Evolutionary conservation across 1,284 basidiomycete species (phyloP).

Genomic region (Microbotryum lychnidis-dioicae): DNA sequence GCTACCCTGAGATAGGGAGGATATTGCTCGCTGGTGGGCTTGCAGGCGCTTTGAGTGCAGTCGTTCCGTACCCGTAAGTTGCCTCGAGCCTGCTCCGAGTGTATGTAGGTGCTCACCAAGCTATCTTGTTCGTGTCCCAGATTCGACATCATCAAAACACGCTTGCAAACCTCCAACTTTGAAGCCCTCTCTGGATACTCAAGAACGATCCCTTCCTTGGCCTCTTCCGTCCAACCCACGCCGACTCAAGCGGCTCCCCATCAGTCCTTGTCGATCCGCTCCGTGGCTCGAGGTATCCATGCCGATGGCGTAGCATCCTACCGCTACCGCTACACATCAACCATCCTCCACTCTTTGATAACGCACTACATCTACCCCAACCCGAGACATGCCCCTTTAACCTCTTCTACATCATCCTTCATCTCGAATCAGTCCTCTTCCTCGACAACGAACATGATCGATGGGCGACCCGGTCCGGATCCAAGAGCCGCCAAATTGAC

Average conservation of each 20-base stretch:
- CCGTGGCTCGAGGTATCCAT: slow-evolving; percentile 28
- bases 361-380: slow-evolving; percentile 10
- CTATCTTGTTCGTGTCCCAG: slow-evolving; percentile 5
- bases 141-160: slow-evolving; percentile 36
- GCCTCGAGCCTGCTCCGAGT: neutral
- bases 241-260: neutral
- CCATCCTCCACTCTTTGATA: slow-evolving; percentile 26
- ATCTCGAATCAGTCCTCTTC: neutral
- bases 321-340: slow-evolving; percentile 30
- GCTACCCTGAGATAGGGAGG: slow-evolving; percentile 27
- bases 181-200: slow-evolving; percentile 13
- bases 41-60: slow-evolving; percentile 32
- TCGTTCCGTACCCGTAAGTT: slow-evolving; percentile 36
- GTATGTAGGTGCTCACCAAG: neutral
- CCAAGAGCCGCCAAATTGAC: slow-evolving; percentile 27
- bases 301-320: slow-evolving; percentile 23
- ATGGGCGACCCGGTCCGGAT: slow-evolving; percentile 10
- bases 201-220: neutral
- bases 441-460: slow-evolving; percentile 1
- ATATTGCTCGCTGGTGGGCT: slow-evolving; percentile 34
- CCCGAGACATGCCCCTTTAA: neutral
- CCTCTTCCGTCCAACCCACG: neutral
- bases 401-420: neutral
- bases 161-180: slow-evolving; percentile 30
- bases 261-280: neutral